Conservation (phyloP, 2,329 filamentous ascomycete genomes). For the Aureobasidium lini region DNA sequence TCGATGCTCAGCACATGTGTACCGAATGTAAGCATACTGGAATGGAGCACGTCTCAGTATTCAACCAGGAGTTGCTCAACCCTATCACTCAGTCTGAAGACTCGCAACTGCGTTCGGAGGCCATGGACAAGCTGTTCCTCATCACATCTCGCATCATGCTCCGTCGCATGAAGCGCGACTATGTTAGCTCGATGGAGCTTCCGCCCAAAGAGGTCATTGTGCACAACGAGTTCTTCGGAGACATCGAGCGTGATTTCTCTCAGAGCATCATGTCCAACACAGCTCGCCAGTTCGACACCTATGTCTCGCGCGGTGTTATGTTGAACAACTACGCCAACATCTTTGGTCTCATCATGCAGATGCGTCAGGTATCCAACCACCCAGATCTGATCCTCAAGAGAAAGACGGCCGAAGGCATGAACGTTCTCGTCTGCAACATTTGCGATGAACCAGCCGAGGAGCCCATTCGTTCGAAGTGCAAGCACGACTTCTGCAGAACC, state of each 20-base stretch:
- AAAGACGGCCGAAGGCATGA: constrained; percentile 76
- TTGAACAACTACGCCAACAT: constrained; percentile 98
- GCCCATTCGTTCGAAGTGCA: constrained; percentile 83
- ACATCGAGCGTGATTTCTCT: constrained; percentile 93
- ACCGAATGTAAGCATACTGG: constrained; percentile 58
- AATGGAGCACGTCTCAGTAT: constrained; percentile 68
- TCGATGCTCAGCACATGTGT: constrained; percentile 65
- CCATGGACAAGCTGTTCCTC: constrained; percentile 74
- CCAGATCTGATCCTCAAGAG: constrained; percentile 91
- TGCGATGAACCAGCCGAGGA: constrained; percentile 96
- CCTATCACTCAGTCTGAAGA: constrained; percentile 50
- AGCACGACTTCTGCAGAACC: constrained; percentile 82
- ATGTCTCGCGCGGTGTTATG: constrained; percentile 87
- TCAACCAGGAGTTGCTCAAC: constrained; percentile 91
- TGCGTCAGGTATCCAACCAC: constrained; percentile 96
- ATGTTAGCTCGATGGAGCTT: constrained; percentile 91
- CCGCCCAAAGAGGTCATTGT: constrained; percentile 90
- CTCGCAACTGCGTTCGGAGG: constrained; percentile 52
- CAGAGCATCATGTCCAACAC: constrained; percentile 91
- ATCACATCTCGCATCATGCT: constrained; percentile 94
- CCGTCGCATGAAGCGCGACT: constrained; percentile 85
- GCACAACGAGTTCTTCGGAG: constrained; percentile 91
- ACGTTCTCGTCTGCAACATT: constrained; percentile 84
- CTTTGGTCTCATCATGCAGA: constrained; percentile 97
- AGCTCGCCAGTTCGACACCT: constrained; percentile 85